phyloP scores from a whole-genome alignment of 345 rosid genomes.

The Citrus australasica region DNA sequence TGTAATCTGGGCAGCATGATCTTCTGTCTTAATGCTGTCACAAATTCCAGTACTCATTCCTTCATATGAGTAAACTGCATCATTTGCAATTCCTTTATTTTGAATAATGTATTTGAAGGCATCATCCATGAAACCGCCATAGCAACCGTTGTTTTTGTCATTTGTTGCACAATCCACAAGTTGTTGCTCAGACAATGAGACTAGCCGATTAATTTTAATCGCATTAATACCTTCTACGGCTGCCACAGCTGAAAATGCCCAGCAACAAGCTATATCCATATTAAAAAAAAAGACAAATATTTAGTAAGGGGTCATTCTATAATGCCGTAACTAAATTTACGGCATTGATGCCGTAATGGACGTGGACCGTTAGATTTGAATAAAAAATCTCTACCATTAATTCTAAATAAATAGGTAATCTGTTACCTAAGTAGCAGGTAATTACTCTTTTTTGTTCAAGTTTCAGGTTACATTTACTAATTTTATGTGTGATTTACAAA shows the following conservation, averaged over 20 bases:
- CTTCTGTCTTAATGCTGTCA: conserved; percentile 9
- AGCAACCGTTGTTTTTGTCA: conserved; percentile 36
- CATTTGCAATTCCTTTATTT: conserved; percentile 43
- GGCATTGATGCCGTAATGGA: too few species aligned
- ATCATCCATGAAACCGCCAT: conserved; percentile 49
- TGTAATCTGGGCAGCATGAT: conserved; percentile 22
- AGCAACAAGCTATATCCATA: conserved; percentile 41
- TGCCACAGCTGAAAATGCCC: conserved; percentile 79
- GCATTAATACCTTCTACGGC: conserved; percentile 56
- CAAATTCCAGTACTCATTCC: conserved; percentile 30
- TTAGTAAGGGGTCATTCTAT: too few species aligned
- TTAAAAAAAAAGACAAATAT: not conserved
- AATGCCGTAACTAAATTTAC: too few species aligned
- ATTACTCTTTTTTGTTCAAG: too few species aligned
- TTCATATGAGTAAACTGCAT: conserved; percentile 41
- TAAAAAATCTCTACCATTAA: too few species aligned
- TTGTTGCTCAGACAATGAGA: conserved; percentile 65
- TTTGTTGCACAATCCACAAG: conserved; percentile 47
- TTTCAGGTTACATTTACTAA: too few species aligned
- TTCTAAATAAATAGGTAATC: too few species aligned
- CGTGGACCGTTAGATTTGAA: too few species aligned
- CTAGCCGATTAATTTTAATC: conserved; percentile 45
- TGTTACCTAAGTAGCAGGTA: too few species aligned
- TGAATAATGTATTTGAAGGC: conserved; percentile 48
- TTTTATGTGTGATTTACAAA: too few species aligned